Evolutionary conservation across 2,329 filamentous ascomycete genomes (phyloP).

Genomic region (Fusarium nelsonii): DNA sequence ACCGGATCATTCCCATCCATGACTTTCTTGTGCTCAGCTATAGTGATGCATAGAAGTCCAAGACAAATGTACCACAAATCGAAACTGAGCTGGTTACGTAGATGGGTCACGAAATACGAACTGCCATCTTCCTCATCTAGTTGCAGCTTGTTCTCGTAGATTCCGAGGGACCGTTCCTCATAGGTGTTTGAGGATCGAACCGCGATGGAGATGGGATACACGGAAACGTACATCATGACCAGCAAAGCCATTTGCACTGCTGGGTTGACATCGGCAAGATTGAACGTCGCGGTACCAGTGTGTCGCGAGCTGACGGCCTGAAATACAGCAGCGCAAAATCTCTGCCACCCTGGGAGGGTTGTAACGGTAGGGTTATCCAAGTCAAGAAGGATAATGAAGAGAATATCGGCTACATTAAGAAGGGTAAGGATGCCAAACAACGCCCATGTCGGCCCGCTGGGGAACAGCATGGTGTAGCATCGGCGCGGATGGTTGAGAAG

Average conservation of each 20-base stretch:
- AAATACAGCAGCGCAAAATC: constrained; percentile 69
- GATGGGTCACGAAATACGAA: constrained; percentile 51
- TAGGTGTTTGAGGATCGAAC: constrained; percentile 72
- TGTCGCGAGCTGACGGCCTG: constrained; percentile 65
- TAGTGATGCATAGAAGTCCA: constrained; percentile 54
- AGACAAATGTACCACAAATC: constrained; percentile 59
- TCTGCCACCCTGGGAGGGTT: constrained; percentile 57
- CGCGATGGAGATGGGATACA: constrained; percentile 71
- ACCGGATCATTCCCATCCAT: constrained; percentile 47
- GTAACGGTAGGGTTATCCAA: constrained; percentile 65
- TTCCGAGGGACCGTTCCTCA: constrained; percentile 70
- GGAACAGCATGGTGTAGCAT: constrained; percentile 73
- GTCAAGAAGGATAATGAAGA: constrained; percentile 66
- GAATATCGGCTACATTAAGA: constrained; percentile 66
- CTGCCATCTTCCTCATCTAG: constrained; percentile 48
- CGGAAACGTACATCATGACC: constrained; percentile 75
- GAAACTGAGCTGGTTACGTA: constrained; percentile 56
- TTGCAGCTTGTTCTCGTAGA: constrained; percentile 59
- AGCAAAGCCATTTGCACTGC: constrained; percentile 69
- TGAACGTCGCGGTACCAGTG: constrained; percentile 64
- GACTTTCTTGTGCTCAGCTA: constrained; percentile 48
- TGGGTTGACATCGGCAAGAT: constrained; percentile 63
- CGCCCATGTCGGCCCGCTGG: constrained; percentile 69
- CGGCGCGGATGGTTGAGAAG: constrained; percentile 72
- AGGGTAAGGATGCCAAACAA: constrained; percentile 63